A percentile compares a stretch with the other conserved stretches of the same genome.
phyloP scores from a whole-genome alignment of 805 yeast genomes.

The Wickerhamiella nectarea region DNA sequence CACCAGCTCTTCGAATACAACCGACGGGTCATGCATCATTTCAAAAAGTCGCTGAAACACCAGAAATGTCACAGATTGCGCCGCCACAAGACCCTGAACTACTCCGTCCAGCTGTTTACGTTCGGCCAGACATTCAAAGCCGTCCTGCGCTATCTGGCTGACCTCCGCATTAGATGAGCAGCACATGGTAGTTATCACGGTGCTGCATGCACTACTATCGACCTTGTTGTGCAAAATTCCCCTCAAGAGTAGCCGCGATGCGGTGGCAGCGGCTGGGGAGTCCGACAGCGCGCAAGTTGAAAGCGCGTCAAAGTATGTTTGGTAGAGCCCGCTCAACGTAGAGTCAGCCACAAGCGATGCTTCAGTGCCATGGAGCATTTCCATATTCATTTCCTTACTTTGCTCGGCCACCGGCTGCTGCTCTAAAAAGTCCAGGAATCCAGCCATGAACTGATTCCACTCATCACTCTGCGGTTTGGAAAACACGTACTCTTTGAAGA shows the following conservation, averaged over 20 bases:
- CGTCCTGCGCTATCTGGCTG: conserved; percentile 5
- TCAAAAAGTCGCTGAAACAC: conserved; percentile 7
- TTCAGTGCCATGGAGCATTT: conserved; percentile 4
- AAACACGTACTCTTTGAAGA: background rate
- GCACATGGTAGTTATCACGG: conserved; percentile 6
- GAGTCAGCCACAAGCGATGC: conserved; percentile 7
- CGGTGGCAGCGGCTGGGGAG: background rate
- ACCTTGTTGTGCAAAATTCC: conserved; percentile 9
- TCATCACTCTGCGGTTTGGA: background rate
- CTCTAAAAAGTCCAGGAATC: conserved; percentile 7
- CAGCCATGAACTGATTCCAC: conserved; percentile 10
- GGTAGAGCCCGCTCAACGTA: conserved; percentile 7
- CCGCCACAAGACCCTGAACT: conserved; percentile 6
- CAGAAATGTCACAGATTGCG: background rate
- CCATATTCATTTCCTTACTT: background rate
- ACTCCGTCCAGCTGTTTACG: conserved; percentile 2
- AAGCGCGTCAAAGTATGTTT: conserved; percentile 4
- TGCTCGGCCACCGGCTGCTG: conserved; percentile 1
- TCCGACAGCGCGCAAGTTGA: conserved; percentile 2
- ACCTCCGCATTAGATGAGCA: conserved; percentile 4
- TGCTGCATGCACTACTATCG: conserved; percentile 4
- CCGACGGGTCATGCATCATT: background rate
- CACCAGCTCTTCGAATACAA: background rate
- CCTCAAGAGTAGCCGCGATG: conserved; percentile 5
- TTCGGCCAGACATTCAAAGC: conserved; percentile 6